These are phyloP conservation scores for Aegilops tauschii DNA, from an alignment of 176 grass and related monocot genomes.

Conservation along the genomic window DNA sequence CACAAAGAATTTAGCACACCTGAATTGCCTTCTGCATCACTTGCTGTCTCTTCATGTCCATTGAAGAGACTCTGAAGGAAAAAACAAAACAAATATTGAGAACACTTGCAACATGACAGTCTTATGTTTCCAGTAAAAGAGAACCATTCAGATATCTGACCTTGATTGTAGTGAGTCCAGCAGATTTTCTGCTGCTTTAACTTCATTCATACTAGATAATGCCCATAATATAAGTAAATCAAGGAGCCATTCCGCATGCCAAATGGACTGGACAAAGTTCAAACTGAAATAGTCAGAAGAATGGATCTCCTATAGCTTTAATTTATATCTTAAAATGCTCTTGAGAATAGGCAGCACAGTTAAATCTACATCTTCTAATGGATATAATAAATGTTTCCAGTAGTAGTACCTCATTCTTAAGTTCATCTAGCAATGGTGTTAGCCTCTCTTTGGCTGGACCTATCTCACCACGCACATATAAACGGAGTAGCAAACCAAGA, in stretches of 20 bases:
- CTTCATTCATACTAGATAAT: slow-evolving; percentile 47
- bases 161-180: slow-evolving; percentile 59
- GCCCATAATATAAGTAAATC: slow-evolving; percentile 69
- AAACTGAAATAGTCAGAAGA: slow-evolving; percentile 22
- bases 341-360: background rate
- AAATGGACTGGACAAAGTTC: slow-evolving; percentile 42
- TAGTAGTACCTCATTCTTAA: slow-evolving; percentile 59
- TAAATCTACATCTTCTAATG: background rate
- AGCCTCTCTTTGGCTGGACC: slow-evolving; percentile 43
- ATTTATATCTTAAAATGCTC: background rate
- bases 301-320: background rate
- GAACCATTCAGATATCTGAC: slow-evolving; percentile 26
- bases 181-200: slow-evolving; percentile 44
- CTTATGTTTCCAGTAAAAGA: background rate
- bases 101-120: background rate
- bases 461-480: slow-evolving; percentile 46
- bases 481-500: slow-evolving; percentile 63
- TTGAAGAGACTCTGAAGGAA: slow-evolving; percentile 38
- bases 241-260: slow-evolving; percentile 73
- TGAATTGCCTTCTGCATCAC: slow-evolving; percentile 52
- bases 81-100: background rate
- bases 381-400: background rate
- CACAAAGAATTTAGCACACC: slow-evolving; percentile 30
- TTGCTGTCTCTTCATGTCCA: slow-evolving; percentile 48
- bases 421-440: slow-evolving; percentile 29